phyloP scores from a whole-genome alignment of 768 basidiomycete genomes.

The Amanita molliuscula region DNA sequence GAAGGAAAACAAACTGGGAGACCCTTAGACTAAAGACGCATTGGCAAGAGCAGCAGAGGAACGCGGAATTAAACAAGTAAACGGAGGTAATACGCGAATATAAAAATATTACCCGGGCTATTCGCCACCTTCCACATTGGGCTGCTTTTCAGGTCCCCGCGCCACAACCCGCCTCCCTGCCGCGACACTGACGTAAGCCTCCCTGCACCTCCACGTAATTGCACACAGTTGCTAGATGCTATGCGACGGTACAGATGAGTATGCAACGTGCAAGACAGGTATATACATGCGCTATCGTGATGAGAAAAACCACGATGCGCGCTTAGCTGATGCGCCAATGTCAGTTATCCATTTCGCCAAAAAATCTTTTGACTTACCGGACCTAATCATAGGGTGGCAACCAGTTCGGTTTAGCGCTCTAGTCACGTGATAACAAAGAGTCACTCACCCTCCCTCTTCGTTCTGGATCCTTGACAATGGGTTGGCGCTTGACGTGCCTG shows the following conservation, averaged over 20 bases:
- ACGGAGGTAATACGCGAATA: slow-evolving; percentile 21
- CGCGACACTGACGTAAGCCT: slow-evolving; percentile 14
- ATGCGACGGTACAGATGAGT: slow-evolving; percentile 13
- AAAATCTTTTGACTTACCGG: slow-evolving; percentile 23
- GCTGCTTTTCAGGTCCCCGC: slow-evolving; percentile 25
- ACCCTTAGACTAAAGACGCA: slow-evolving; percentile 14
- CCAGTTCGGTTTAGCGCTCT: slow-evolving; percentile 12
- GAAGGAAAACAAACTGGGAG: slow-evolving; percentile 8
- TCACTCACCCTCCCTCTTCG: slow-evolving; percentile 63
- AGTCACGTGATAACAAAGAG: slow-evolving; percentile 14
- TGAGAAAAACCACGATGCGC: slow-evolving; percentile 91
- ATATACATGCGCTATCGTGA: slow-evolving; percentile 41
- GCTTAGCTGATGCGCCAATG: slow-evolving; percentile 53
- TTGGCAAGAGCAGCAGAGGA: slow-evolving; percentile 9
- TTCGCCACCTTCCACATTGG: slow-evolving; percentile 15
- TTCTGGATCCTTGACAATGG: slow-evolving; percentile 68
- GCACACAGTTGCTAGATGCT: slow-evolving; percentile 10
- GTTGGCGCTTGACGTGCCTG: slow-evolving; percentile 40
- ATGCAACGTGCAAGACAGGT: slow-evolving; percentile 4
- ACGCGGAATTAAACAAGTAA: slow-evolving; percentile 15
- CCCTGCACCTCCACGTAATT: not conserved
- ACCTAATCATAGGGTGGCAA: slow-evolving; percentile 18
- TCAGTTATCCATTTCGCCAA: slow-evolving; percentile 10
- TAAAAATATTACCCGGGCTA: slow-evolving; percentile 23
- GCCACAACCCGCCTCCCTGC: slow-evolving; percentile 6